Percentiles rank a stretch among this genome's conserved stretches.
Conservation (phyloP, 441 rosid genomes). For the Populus hybrid region DNA sequence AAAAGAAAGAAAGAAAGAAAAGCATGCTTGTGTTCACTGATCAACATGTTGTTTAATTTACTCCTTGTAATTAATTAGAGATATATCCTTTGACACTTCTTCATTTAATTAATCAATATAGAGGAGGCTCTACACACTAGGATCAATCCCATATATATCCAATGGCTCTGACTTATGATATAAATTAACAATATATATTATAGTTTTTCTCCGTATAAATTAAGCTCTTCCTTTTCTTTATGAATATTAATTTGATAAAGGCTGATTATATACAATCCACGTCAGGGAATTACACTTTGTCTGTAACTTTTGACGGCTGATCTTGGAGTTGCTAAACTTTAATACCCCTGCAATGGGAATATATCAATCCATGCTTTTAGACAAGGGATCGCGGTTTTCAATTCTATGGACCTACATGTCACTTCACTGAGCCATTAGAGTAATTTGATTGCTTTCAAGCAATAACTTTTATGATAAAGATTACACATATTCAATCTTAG, state of each 20-base stretch:
- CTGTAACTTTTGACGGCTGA: slow-evolving; percentile 4
- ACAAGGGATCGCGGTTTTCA: slow-evolving; percentile 19
- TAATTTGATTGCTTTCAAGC: not conserved
- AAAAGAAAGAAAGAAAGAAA: not conserved
- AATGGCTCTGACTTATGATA: too few relatives aligned
- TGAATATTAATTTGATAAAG: not conserved
- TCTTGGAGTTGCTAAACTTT: not conserved
- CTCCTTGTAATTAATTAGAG: not conserved
- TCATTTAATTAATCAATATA: slow-evolving; percentile 1
- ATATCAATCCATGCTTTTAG: not conserved
- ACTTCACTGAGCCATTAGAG: not conserved
- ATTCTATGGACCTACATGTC: slow-evolving; percentile 27
- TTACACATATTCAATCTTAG: too few relatives aligned
- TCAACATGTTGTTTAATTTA: too few relatives aligned
- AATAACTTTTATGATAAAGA: not conserved
- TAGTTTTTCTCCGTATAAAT: slow-evolving; percentile 17
- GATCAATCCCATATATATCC: too few relatives aligned
- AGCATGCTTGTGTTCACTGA: too few relatives aligned
- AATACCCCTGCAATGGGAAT: not conserved
- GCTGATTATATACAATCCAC: not conserved
- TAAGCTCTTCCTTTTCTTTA: slow-evolving; percentile 12
- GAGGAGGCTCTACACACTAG: too few relatives aligned
- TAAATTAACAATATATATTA: too few relatives aligned
- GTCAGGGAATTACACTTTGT: slow-evolving; percentile 14
- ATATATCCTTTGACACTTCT: not conserved